Evolutionary conservation across 257 asterid species (phyloP), one percentile per base, ranked within the genome.

Genomic region (Petrea volubilis): DNA sequence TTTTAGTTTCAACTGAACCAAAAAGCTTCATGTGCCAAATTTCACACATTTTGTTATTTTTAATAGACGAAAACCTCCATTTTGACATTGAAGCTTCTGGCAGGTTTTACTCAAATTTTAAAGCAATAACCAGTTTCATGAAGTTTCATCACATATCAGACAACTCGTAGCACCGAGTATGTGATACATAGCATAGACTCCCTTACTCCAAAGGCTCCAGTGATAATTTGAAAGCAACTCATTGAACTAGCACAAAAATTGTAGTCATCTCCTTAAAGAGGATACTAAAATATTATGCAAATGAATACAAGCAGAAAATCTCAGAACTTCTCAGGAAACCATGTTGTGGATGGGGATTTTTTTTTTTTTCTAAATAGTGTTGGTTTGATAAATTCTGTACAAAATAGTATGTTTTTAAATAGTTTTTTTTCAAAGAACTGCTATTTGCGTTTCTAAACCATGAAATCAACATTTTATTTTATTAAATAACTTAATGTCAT

Each of bases 151-250:
- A 60, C 60, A 31, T 51, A 53, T 53, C 66, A 28, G 49, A 17
- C 21, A 38, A 41, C 28, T 68, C 20, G 21, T 27, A 23, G 68
- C 73, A 56, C 51, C 67, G 44, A 43, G 56, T 27, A 46, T 10
- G 13, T 2, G 27, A 17, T 24, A 13, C 52, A 17, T 13, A 31
- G 27, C 21, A 41, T 29, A 14, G 21, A 55, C 25, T 4, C 13
- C 51, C 24, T 55, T 27, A 61, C 60, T 51, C 63, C 76, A 29
- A 69, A 33, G n/a, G 56, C 33, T 63, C 31, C 33, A 28, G 28
- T 20, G 21, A 60, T 60, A 9, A 60, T 57, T 51, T 29, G 57
- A 41, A 60, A 8, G 43, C 38, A 51, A 34, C 20, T 61, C 67
- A 41, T 53, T 59, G n/a, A 63, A 27, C 44, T 1, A 38, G 75